Conservation (phyloP, 805 yeast species). For the Saccharomyces mikatae region DNA sequence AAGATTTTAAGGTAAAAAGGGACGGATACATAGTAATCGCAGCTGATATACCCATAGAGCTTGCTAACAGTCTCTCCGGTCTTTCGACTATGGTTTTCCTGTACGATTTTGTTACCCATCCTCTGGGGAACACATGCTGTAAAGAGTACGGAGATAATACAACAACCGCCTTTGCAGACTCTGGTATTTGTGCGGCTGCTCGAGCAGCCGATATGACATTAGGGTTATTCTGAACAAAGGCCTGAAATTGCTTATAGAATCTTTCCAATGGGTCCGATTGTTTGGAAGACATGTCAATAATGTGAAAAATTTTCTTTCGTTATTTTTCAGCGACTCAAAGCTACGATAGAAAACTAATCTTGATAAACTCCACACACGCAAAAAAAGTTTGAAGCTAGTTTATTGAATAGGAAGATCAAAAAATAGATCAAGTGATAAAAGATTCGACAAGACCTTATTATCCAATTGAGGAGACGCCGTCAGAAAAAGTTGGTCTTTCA, state of each 20-base stretch:
- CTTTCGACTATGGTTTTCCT: conserved; percentile 67
- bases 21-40: conserved; percentile 64
- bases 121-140: conserved; percentile 64
- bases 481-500: not conserved
- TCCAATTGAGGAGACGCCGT: not conserved
- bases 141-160: conserved; percentile 63
- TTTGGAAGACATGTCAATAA: conserved; percentile 4
- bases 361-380: not conserved
- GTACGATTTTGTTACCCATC: conserved; percentile 67
- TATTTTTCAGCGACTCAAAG: not conserved
- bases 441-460: not conserved
- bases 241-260: conserved; percentile 38
- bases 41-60: conserved; percentile 70
- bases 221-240: conserved; percentile 34
- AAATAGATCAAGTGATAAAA: not conserved
- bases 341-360: not conserved
- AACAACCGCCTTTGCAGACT: conserved; percentile 45
- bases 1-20: conserved; percentile 41
- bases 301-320: not conserved
- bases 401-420: not conserved
- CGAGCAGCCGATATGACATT: conserved; percentile 31
- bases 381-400: not conserved
- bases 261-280: conserved; percentile 29
- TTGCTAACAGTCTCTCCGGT: conserved; percentile 71
- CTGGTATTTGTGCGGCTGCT: conserved; percentile 29